Percentiles rank a stretch among this genome's conserved stretches.
Evolutionary conservation across 2,329 filamentous ascomycete genomes (phyloP).

Genomic region (Colletotrichum falcatum): DNA sequence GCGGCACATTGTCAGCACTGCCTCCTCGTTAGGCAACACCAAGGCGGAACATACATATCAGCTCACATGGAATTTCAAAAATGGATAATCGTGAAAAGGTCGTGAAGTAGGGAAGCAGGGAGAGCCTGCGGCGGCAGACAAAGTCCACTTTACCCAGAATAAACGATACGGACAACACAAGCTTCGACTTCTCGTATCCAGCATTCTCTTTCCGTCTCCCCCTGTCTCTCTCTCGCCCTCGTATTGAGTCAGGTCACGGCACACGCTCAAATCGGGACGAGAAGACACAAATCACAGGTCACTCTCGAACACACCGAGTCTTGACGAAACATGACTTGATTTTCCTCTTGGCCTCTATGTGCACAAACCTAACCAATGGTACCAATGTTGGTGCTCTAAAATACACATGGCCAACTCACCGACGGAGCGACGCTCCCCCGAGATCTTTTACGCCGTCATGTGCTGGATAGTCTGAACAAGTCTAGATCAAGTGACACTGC

Average conservation of each 20-base stretch:
- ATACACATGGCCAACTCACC: neutral
- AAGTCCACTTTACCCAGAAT: neutral
- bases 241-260: neutral
- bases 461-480: neutral
- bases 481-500: no score
- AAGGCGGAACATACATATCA: neutral
- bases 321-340: neutral
- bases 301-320: neutral
- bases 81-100: neutral
- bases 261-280: neutral
- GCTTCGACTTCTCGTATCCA: neutral
- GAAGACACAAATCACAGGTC: no score
- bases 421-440: neutral
- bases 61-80: neutral
- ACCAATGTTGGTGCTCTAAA: neutral
- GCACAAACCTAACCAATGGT: slow-evolving; percentile 4
- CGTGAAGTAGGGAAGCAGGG: no score
- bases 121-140: no score
- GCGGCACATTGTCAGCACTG: slow-evolving; percentile 8
- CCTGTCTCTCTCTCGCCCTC: neutral
- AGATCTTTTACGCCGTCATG: neutral
- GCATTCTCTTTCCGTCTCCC: neutral
- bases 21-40: slow-evolving; percentile 29
- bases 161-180: neutral
- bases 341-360: slow-evolving; percentile 10